These are phyloP conservation scores for Haplosporangium sp. DNA, from an alignment of 371 early-diverging fungal species.

Conservation along the genomic window DNA sequence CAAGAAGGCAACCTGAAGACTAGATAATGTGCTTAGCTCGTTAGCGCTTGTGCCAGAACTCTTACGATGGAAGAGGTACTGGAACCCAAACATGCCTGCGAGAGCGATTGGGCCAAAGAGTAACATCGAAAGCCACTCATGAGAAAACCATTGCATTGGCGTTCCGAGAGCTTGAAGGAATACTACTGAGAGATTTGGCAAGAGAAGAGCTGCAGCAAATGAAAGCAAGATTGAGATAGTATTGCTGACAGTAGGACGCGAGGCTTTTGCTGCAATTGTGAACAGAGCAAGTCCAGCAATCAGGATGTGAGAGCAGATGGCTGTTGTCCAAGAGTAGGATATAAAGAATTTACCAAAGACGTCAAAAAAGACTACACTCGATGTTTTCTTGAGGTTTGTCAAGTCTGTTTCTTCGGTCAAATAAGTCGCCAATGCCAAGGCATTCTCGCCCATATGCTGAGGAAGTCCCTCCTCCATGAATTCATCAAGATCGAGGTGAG, in stretches of 20 bases:
- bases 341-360: conserved; percentile 69
- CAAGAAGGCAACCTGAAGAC: conserved; percentile 26
- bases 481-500: conserved; percentile 64
- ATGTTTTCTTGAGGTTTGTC: conserved; percentile 61
- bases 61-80: conserved; percentile 54
- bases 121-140: conserved; percentile 69
- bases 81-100: conserved; percentile 60
- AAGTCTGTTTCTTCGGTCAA: conserved; percentile 62
- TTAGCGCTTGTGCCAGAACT: conserved; percentile 25
- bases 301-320: conserved; percentile 56
- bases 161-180: conserved; percentile 59
- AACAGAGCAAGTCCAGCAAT: conserved; percentile 20
- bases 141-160: conserved; percentile 73
- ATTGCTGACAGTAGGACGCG: conserved; percentile 23
- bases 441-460: conserved; percentile 80
- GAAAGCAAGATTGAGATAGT: conserved; percentile 56
- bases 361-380: conserved; percentile 74
- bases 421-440: conserved; percentile 67
- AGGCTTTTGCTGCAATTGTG: conserved; percentile 3
- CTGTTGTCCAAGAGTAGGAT: conserved; percentile 71
- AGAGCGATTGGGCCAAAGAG: conserved; percentile 68
- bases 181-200: conserved; percentile 58
- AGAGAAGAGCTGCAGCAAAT: conserved; percentile 57
- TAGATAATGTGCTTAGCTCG: conserved; percentile 22
- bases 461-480: conserved; percentile 70